Base-by-base conservation (phyloP, 1,284 basidiomycete genomes). In the Cutaneotrichosporon arboriforme region DNA sequence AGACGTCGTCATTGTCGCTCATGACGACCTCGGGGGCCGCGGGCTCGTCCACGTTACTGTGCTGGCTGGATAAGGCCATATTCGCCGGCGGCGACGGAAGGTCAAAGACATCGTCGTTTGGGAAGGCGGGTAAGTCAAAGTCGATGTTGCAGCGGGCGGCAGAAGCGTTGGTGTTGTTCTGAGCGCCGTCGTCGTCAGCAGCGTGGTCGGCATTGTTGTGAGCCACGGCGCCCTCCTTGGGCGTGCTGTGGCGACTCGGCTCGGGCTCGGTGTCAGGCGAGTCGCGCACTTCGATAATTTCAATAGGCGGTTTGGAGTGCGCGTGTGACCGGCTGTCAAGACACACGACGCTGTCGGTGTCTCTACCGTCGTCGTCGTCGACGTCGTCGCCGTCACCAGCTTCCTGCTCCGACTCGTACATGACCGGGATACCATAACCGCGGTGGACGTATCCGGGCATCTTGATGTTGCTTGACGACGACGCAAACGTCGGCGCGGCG, bases 381-480 rank as follows among this genome's bases (percentile, higher is more conserved):
- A 45, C 37, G 12, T 23, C 23, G n/a, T 42, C 36, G 22, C 23
- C 33, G 4, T 42, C 39, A 22, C 47, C 50, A 8, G 49, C 51
- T 8, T 59, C 58, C 7, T 43, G 20, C 33, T 59, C 58, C 3
- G 58, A 59, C 42, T 56, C 54, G 39, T 53, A 55, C 7, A 51
- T 35, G 17, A 53, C 33, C 2, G 58, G 55, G 8, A 59, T 20
- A 12, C 58, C 54, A n/a, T 55, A 59, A 15, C 57, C 42, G 14
- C 35, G 41, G 36, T 18, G 44, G 22, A 18, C 42, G n/a, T 20
- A 18, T 14, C 36, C 17, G 15, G 23, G 23, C 12, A 34, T 14
- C 13, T 18, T 33, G 35, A 34, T 21, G 40, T 50, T 36, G 5
- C 45, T 15, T 2, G 17, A 4, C 2, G 12, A 14, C 18, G 49